Conservation (phyloP, 257 asterid species). For the Rauvolfia tetraphylla region DNA sequence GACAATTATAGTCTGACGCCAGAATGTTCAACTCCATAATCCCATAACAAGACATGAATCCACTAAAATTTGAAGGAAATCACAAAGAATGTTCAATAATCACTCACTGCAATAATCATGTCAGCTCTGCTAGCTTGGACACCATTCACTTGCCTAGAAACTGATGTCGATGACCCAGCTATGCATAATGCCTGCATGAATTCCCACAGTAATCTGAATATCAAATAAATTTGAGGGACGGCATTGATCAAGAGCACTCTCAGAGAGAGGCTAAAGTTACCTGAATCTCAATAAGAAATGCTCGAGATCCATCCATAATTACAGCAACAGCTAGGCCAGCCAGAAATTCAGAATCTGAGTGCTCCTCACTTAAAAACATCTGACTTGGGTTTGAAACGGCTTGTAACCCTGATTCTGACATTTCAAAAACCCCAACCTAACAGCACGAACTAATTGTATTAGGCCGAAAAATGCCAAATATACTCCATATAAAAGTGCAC, state of each 20-base stretch:
- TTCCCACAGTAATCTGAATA: slow-evolving; percentile 2
- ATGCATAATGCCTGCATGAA: slow-evolving; percentile 69
- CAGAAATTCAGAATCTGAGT: slow-evolving; percentile 69
- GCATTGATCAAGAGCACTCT: neutral
- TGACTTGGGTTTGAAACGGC: slow-evolving; percentile 83
- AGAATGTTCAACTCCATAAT: neutral
- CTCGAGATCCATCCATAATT: slow-evolving; percentile 83
- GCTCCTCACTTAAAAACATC: slow-evolving; percentile 77
- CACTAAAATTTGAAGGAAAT: slow-evolving; percentile 17
- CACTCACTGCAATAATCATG: slow-evolving; percentile 90
- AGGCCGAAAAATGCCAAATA: slow-evolving; percentile 2
- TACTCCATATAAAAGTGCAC: neutral
- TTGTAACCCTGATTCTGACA: slow-evolving; percentile 70
- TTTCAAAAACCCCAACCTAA: slow-evolving; percentile 93
- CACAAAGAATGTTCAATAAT: slow-evolving; percentile 15
- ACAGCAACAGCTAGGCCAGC: slow-evolving; percentile 93
- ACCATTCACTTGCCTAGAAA: slow-evolving; percentile 70
- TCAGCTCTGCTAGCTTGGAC: slow-evolving; percentile 80
- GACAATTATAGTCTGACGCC: neutral
- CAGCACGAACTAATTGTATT: slow-evolving; percentile 17
- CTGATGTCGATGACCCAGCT: slow-evolving; percentile 61
- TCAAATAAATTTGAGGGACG: neutral
- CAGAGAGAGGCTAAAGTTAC: slow-evolving; percentile 25
- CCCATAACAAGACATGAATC: slow-evolving; percentile 5
- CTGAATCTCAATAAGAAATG: slow-evolving; percentile 88